Percentiles rank a stretch among this genome's conserved stretches.
Conservation (phyloP, 345 rosid genomes). For the Diplotaxis tenuifolia region DNA sequence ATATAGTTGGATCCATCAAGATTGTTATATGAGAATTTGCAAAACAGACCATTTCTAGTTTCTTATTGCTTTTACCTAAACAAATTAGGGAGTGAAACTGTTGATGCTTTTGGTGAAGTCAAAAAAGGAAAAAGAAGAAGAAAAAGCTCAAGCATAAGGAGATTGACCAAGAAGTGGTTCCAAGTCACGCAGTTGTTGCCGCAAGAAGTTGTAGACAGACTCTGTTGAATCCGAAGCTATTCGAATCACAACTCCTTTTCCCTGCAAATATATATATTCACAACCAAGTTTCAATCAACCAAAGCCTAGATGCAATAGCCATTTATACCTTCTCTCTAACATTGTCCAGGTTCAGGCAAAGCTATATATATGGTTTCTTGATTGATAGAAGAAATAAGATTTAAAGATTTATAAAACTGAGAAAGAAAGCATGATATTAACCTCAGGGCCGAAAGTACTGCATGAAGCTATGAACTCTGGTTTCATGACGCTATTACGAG, state of each 20-base stretch:
- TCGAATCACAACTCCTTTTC: slow-evolving; percentile 64
- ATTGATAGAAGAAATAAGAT: neutral
- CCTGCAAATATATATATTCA: slow-evolving; percentile 45
- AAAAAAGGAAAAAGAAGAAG: neutral
- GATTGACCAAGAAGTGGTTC: slow-evolving; percentile 66
- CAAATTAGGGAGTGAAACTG: neutral
- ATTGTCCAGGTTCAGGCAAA: neutral
- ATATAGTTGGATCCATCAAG: too few species aligned
- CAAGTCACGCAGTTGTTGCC: slow-evolving; percentile 54
- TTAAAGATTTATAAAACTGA: neutral
- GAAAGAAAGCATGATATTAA: slow-evolving; percentile 10
- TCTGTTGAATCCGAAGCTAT: slow-evolving; percentile 82
- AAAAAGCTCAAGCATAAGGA: slow-evolving; percentile 51
- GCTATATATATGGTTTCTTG: neutral
- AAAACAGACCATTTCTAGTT: too few species aligned
- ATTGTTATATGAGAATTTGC: too few species aligned
- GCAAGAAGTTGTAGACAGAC: slow-evolving; percentile 72
- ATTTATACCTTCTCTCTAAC: neutral
- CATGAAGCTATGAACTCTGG: slow-evolving; percentile 76
- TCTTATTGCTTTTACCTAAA: neutral
- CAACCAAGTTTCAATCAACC: slow-evolving; percentile 8
- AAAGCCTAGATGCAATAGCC: neutral
- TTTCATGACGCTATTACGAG: slow-evolving; percentile 35
- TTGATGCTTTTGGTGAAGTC: neutral
- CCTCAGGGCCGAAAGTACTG: slow-evolving; percentile 82